A percentile compares a stretch with the other conserved stretches of the same genome.
phyloP scores from a whole-genome alignment of 441 rosid genomes.

The Isatis lusitanica region DNA sequence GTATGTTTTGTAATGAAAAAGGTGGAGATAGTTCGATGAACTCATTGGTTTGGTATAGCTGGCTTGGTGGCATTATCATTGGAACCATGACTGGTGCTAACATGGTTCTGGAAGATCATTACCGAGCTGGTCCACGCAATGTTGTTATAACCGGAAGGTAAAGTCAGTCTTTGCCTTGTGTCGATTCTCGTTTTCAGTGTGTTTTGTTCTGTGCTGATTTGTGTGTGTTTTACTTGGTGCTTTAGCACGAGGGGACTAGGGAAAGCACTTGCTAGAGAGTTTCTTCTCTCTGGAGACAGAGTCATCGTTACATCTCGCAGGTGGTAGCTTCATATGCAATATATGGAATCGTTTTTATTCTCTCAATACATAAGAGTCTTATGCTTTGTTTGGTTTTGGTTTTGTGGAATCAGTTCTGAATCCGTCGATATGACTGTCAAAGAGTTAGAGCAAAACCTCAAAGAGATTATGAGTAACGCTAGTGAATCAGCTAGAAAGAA shows the following conservation, averaged over 20 bases:
- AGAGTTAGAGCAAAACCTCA: slow-evolving; percentile 77
- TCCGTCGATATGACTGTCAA: slow-evolving; percentile 68
- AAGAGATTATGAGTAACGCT: slow-evolving; percentile 54
- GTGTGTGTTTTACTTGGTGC: slow-evolving; percentile 27
- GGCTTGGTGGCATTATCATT: slow-evolving; percentile 92
- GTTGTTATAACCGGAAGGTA: slow-evolving; percentile 96
- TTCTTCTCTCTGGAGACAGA: slow-evolving; percentile 88
- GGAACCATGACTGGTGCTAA: slow-evolving; percentile 93
- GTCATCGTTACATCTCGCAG: slow-evolving; percentile 90
- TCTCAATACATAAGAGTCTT: background rate
- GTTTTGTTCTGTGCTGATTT: slow-evolving; percentile 22
- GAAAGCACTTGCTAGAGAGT: slow-evolving; percentile 92
- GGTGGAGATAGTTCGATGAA: slow-evolving; percentile 90
- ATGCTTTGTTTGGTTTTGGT: slow-evolving; percentile 18
- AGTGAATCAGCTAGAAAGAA: slow-evolving; percentile 46
- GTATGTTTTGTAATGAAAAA: slow-evolving; percentile 30
- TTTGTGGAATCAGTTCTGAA: slow-evolving; percentile 53
- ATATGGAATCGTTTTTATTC: background rate
- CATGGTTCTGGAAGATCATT: slow-evolving; percentile 86
- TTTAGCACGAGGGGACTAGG: slow-evolving; percentile 88
- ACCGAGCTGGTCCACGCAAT: slow-evolving; percentile 89
- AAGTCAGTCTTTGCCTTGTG: background rate
- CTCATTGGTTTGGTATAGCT: slow-evolving; percentile 85
- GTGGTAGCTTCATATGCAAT: slow-evolving; percentile 35
- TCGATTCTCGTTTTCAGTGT: background rate